Base-by-base conservation (phyloP, 2,329 filamentous ascomycete genomes). In the Leptographium procerum region DNA sequence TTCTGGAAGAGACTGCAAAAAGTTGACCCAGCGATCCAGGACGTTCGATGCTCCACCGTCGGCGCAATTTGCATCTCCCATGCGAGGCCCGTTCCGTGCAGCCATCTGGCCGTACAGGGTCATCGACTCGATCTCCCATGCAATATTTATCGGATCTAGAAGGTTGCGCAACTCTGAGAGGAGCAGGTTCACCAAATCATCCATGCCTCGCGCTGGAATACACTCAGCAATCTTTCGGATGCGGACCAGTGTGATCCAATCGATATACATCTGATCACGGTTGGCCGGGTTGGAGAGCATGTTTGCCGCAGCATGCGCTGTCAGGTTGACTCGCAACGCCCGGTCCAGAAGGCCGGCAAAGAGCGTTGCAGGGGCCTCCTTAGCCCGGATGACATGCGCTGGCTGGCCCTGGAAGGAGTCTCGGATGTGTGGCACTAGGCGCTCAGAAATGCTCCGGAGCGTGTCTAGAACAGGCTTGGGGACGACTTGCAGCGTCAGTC, bases 251-350 rank as follows among this genome's bases (percentile, higher is more conserved):
- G 77, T 83, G 47, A 90, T 84, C 85, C 91, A 96, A 68, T 99
- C 94, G 55, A 87, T 77, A 76, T 94, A 96, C 94, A 99, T 97
- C 67, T 94, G 88, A 64, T 94, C 90, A 57, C 94, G 84, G 69
- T 95, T 95, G 52, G 89, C 88, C 22, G 90, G 85, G 66, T 92
- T 89, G 9, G 89, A 89, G 14, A 99, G 79, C 81, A 96, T 91
- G 62, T 94, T 95, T 26, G 91, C 92, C 1, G 92, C 91, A 1
- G 94, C 91, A 68, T 97, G 92, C 2, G 94, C 94, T 24, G 92
- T 90, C 60, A 94, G 81, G 68, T 99, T 99, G 61, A 96, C 94
- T 59, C 91, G 84, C 40, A 97, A 79, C 66, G 94, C 87, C 55
- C 94, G 88, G 67, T 92, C 88, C 22, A 99, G 75, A 1, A 99